A percentile compares a stretch with the other conserved stretches of the same genome.
These are phyloP conservation scores for Hibiscus syriacus DNA, from an alignment of 345 rosid genomes.

Conservation along the genomic window DNA sequence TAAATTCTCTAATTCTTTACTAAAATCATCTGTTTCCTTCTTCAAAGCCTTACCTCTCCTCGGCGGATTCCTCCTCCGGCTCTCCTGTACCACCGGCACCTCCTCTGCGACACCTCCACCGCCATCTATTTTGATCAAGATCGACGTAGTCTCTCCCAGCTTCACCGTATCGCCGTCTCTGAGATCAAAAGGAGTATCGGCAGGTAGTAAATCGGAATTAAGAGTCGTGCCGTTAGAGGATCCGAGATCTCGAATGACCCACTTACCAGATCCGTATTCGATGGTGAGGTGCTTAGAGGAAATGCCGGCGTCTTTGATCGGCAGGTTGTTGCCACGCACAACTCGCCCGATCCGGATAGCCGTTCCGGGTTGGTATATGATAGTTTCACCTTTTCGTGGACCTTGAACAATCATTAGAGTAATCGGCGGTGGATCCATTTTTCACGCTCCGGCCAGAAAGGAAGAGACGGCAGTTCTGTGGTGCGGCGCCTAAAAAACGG, in stretches of 20 bases:
- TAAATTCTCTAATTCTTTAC: slow-evolving; percentile 8
- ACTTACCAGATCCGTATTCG: slow-evolving; percentile 46
- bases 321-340: slow-evolving; percentile 59
- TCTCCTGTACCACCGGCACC: not conserved
- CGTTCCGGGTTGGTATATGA: slow-evolving; percentile 44
- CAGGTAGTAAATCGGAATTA: slow-evolving; percentile 36
- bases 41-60: slow-evolving; percentile 30
- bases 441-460: not conserved
- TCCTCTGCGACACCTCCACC: not conserved
- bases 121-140: slow-evolving; percentile 31
- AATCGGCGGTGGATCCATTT: slow-evolving; percentile 35
- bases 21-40: slow-evolving; percentile 8
- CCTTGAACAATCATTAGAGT: slow-evolving; percentile 46
- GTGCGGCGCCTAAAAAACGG: too few species aligned
- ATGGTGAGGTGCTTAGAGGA: slow-evolving; percentile 74
- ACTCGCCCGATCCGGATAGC: slow-evolving; percentile 57
- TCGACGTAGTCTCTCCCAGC: slow-evolving; percentile 68
- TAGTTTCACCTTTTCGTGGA: slow-evolving; percentile 61
- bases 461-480: too few species aligned
- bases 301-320: slow-evolving; percentile 65
- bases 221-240: slow-evolving; percentile 80
- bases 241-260: slow-evolving; percentile 59
- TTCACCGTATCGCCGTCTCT: slow-evolving; percentile 51
- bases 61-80: slow-evolving; percentile 13
- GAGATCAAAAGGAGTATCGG: slow-evolving; percentile 35